These are phyloP conservation scores for Pluteus cervinus DNA, from an alignment of 768 basidiomycete genomes.

Conservation along the genomic window DNA sequence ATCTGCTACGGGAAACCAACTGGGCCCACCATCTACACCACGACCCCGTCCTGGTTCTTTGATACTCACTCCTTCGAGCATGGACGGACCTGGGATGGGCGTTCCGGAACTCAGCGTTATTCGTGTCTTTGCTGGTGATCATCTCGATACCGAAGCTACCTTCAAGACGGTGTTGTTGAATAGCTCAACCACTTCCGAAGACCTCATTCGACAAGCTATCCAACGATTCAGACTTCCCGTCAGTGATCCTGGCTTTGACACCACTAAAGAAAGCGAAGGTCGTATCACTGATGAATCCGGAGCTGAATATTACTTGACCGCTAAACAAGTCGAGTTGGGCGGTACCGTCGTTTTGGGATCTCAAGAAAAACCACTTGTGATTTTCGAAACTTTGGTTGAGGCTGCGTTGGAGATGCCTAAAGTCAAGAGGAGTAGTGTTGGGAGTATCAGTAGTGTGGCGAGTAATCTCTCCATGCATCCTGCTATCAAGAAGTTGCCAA, in stretches of 20 bases:
- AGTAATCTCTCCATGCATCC: conserved; percentile 93
- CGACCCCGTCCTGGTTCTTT: conserved; percentile 43
- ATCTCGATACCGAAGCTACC: conserved; percentile 89
- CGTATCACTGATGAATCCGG: conserved; percentile 37
- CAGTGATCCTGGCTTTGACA: background rate
- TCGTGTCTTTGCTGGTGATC: conserved; percentile 90
- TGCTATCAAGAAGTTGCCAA: conserved; percentile 87
- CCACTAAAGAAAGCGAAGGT: background rate
- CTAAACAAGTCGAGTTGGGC: conserved; percentile 90
- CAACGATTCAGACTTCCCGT: conserved; percentile 85
- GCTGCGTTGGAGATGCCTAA: conserved; percentile 77
- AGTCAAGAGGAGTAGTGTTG: conserved; percentile 89
- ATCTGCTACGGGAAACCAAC: background rate
- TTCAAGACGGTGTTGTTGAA: conserved; percentile 98
- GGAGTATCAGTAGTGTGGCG: conserved; percentile 89
- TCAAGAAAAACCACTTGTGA: conserved; percentile 76
- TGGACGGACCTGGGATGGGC: conserved; percentile 54
- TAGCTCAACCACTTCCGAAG: conserved; percentile 73
- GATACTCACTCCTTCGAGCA: conserved; percentile 52
- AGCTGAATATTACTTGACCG: conserved; percentile 79
- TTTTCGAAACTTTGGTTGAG: conserved; percentile 83
- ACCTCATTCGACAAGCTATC: conserved; percentile 87
- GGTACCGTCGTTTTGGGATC: conserved; percentile 68
- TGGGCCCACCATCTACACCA: conserved; percentile 12
- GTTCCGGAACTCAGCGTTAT: conserved; percentile 90